A percentile compares a stretch with the other conserved stretches of the same genome.
These are phyloP conservation scores for Termitomyces eurrhizus DNA, from an alignment of 768 basidiomycete genomes.

Conservation along the genomic window DNA sequence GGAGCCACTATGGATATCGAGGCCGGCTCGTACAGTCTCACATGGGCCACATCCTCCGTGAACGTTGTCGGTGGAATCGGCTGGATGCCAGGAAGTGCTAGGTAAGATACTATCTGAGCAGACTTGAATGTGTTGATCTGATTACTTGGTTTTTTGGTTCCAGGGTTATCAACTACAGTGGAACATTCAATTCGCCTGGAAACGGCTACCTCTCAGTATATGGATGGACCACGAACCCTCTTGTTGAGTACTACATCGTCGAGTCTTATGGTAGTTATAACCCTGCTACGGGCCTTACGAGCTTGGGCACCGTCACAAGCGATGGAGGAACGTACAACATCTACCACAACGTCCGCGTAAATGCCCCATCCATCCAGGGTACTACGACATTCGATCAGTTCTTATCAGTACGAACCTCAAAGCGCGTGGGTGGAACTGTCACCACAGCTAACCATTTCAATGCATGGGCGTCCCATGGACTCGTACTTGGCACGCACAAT, in stretches of 20 bases:
- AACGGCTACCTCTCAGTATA: slow-evolving; percentile 2
- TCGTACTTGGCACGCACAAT: neutral
- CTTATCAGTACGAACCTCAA: neutral
- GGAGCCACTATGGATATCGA: neutral
- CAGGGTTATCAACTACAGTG: slow-evolving; percentile 1
- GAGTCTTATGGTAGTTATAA: neutral
- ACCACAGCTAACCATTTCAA: slow-evolving; percentile 2
- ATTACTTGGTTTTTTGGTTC: neutral
- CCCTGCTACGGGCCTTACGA: neutral
- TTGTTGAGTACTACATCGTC: slow-evolving; percentile 1
- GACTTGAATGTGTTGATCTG: no score
- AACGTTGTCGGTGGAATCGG: neutral
- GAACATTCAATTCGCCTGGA: neutral
- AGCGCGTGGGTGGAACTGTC: slow-evolving; percentile 1
- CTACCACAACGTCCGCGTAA: neutral
- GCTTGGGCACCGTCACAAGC: neutral
- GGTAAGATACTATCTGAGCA: neutral
- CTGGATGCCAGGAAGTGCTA: slow-evolving; percentile 3
- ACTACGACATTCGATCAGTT: neutral
- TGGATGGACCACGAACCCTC: neutral
- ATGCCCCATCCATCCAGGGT: neutral
- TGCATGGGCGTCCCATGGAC: slow-evolving; percentile 1
- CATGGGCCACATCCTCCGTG: neutral
- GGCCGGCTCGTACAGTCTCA: neutral
- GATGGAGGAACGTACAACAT: slow-evolving; percentile 2